These are phyloP conservation scores for Hippophae gyantsensis DNA, from an alignment of 306 rosid species.

Conservation along the genomic window DNA sequence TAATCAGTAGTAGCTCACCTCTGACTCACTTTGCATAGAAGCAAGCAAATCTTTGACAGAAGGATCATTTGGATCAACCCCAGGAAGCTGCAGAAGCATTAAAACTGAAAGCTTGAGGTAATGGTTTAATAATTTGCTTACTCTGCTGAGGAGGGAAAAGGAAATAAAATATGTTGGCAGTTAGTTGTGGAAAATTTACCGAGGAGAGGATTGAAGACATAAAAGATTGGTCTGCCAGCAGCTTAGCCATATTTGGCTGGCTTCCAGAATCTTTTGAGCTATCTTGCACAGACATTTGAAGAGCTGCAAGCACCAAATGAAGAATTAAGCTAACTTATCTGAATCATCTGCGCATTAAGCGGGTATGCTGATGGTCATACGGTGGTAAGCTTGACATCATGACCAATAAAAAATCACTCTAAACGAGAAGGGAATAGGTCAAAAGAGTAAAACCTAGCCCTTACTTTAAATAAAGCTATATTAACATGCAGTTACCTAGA, in stretches of 20 bases:
- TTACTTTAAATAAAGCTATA: too few species aligned
- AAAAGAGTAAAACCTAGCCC: too few species aligned
- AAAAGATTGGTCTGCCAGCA: conserved; percentile 89
- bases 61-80: conserved; percentile 94
- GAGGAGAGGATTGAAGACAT: conserved; percentile 90
- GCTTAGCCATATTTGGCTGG: conserved; percentile 67
- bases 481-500: conserved; percentile 44
- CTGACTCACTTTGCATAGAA: conserved; percentile 88
- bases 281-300: conserved; percentile 80
- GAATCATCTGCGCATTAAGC: too few species aligned
- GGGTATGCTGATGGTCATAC: too few species aligned
- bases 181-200: conserved; percentile 35
- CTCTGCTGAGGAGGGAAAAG: conserved; percentile 2
- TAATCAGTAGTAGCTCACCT: conserved; percentile 32
- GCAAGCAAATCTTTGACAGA: conserved; percentile 94
- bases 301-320: conserved; percentile 48
- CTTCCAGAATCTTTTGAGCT: conserved; percentile 49
- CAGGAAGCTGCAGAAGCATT: conserved; percentile 80
- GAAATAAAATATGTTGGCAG: not conserved
- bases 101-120: conserved; percentile 6
- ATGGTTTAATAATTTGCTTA: conserved; percentile 13
- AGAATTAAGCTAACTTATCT: not conserved
- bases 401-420: too few species aligned
- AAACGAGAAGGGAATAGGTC: too few species aligned
- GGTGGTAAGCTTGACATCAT: too few species aligned